A percentile compares a stretch with the other conserved stretches of the same genome.
phyloP scores from a whole-genome alignment of 441 rosid species.

The Dalechampia spathulata region DNA sequence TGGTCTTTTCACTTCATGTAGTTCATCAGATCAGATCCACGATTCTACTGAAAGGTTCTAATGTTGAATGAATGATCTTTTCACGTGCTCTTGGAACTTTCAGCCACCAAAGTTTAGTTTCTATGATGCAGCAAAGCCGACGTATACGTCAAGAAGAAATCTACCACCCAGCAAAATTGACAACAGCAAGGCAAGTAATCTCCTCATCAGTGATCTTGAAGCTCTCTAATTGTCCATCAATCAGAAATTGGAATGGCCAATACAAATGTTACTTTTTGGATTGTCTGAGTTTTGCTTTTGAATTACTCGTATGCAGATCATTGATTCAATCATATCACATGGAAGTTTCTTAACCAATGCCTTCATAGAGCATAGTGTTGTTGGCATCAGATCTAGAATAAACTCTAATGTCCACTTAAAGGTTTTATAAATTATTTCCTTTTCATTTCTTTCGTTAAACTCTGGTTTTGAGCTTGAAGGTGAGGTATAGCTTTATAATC shows the following conservation, averaged over 20 bases:
- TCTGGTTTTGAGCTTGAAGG: too few species aligned
- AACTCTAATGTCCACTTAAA: slow-evolving; percentile 63
- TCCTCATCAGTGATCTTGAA: neutral
- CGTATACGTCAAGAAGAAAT: slow-evolving; percentile 87
- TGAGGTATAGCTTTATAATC: too few species aligned
- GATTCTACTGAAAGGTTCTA: neutral
- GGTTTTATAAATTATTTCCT: slow-evolving; percentile 26
- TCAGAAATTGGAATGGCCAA: too few species aligned
- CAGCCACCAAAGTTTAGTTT: slow-evolving; percentile 89
- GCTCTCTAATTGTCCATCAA: too few species aligned
- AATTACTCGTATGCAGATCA: slow-evolving; percentile 33
- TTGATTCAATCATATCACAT: slow-evolving; percentile 81
- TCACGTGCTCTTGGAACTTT: slow-evolving; percentile 6
- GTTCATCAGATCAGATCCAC: neutral
- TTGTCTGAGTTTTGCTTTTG: neutral
- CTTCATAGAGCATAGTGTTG: slow-evolving; percentile 72
- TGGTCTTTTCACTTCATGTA: neutral
- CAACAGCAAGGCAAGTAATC: slow-evolving; percentile 51
- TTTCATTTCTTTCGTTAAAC: neutral
- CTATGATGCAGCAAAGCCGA: slow-evolving; percentile 85
- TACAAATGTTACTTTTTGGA: neutral
- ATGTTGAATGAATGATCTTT: neutral
- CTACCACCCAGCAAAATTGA: slow-evolving; percentile 79
- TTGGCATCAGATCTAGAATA: slow-evolving; percentile 79
- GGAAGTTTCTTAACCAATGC: slow-evolving; percentile 72